phyloP scores from a whole-genome alignment of 495 filamentous ascomycete species.

The Amorphotheca resinae region DNA sequence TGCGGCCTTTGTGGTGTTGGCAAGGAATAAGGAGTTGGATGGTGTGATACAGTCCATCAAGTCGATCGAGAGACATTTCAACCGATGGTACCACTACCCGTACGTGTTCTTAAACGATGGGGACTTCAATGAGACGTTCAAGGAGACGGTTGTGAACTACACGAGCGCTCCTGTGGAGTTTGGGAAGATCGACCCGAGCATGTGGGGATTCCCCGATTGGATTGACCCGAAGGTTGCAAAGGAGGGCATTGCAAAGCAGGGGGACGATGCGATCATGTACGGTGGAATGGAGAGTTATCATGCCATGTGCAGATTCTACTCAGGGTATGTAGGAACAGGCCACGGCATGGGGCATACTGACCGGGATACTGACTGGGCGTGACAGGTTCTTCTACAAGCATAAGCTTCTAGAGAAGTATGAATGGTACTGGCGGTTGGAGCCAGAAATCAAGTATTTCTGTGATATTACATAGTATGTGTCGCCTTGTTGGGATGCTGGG shows the following conservation, averaged over 20 bases:
- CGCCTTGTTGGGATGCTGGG: background rate
- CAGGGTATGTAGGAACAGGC: conserved; percentile 48
- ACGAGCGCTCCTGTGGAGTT: conserved; percentile 80
- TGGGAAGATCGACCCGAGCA: conserved; percentile 77
- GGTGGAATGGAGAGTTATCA: conserved; percentile 99
- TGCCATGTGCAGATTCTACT: conserved; percentile 98
- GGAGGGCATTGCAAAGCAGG: conserved; percentile 91
- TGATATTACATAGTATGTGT: conserved; percentile 91
- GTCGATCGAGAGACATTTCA: conserved; percentile 98
- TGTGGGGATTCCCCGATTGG: conserved; percentile 98
- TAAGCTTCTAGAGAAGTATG: conserved; percentile 86
- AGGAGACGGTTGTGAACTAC: conserved; percentile 77
- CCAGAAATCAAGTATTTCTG: conserved; percentile 99
- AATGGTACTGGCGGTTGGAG: conserved; percentile 99
- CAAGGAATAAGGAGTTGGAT: conserved; percentile 90
- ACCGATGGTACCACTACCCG: conserved; percentile 96
- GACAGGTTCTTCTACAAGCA: conserved; percentile 94
- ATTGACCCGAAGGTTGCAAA: conserved; percentile 84
- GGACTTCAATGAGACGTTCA: conserved; percentile 90
- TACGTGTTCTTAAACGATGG: conserved; percentile 99
- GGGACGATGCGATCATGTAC: conserved; percentile 98
- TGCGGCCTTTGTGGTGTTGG: conserved; percentile 90
- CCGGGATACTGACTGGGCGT: conserved; percentile 5
- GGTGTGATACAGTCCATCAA: conserved; percentile 94
- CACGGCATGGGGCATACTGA: background rate